Evolutionary conservation across 2,329 filamentous ascomycete species (phyloP).

Genomic region (Fulvia fulva): DNA sequence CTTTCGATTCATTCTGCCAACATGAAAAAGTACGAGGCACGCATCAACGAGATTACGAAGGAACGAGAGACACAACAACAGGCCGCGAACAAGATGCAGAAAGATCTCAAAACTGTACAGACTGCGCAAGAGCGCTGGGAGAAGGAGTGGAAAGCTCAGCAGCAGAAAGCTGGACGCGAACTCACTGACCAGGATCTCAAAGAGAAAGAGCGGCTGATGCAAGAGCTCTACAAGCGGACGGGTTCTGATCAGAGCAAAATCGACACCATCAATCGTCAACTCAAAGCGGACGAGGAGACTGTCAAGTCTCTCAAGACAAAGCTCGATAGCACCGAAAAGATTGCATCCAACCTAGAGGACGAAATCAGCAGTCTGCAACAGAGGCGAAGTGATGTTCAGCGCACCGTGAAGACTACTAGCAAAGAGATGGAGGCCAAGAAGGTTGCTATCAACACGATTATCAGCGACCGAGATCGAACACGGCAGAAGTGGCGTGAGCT

Average conservation of each 20-base stretch:
- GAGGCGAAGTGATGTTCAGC: conserved; percentile 61
- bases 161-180: conserved; percentile 81
- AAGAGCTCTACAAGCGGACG: conserved; percentile 78
- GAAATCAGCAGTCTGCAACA: conserved; percentile 68
- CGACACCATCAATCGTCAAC: conserved; percentile 80
- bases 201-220: conserved; percentile 80
- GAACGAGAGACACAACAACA: conserved; percentile 70
- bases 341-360: conserved; percentile 67
- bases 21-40: conserved; percentile 62
- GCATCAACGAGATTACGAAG: conserved; percentile 67
- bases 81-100: conserved; percentile 69
- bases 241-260: conserved; percentile 77
- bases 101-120: conserved; percentile 76
- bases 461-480: conserved; percentile 76
- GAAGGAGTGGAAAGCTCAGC: conserved; percentile 75
- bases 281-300: conserved; percentile 87
- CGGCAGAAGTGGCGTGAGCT: conserved; percentile 81
- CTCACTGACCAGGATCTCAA: conserved; percentile 81
- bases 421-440: conserved; percentile 83
- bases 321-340: conserved; percentile 72
- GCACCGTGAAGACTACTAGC: conserved; percentile 59
- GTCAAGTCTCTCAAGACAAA: conserved; percentile 86
- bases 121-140: conserved; percentile 89
- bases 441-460: conserved; percentile 80
- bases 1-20: conserved; percentile 73